These are phyloP conservation scores for Hondaea fermentalgiana DNA, from an alignment of 108 stramenopile genomes.

Conservation along the genomic window DNA sequence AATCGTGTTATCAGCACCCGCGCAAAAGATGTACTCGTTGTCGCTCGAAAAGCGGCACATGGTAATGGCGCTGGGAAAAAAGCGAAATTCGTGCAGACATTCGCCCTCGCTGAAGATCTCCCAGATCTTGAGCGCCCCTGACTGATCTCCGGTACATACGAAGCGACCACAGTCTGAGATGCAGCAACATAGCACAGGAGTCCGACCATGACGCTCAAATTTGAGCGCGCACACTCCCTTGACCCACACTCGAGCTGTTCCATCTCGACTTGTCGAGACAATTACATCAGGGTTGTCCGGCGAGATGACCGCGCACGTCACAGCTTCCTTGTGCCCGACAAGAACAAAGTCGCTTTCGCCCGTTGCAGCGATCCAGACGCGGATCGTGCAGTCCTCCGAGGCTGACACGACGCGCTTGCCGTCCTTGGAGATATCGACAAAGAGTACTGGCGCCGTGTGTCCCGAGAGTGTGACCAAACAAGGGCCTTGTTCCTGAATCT, in stretches of 20 bases:
- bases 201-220: not conserved
- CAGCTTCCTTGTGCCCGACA: not conserved
- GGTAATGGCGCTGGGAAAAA: not conserved
- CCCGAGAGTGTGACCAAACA: not conserved
- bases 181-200: not conserved
- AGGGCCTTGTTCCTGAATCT: not conserved
- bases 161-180: not conserved
- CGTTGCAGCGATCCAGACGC: not conserved
- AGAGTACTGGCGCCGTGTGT: not conserved
- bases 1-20: not conserved
- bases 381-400: not conserved
- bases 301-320: not conserved
- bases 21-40: constrained; percentile 16
- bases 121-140: constrained; percentile 1
- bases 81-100: not conserved
- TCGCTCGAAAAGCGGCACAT: not conserved
- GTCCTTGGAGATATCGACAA: constrained; percentile 5
- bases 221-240: not conserved
- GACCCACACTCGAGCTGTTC: not conserved
- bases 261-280: not conserved
- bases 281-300: not conserved
- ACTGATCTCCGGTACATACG: not conserved
- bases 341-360: not conserved
- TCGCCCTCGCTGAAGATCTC: not conserved
- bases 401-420: not conserved